Conservation (phyloP, 495 filamentous ascomycete genomes). For the Penicillium silybi region DNA sequence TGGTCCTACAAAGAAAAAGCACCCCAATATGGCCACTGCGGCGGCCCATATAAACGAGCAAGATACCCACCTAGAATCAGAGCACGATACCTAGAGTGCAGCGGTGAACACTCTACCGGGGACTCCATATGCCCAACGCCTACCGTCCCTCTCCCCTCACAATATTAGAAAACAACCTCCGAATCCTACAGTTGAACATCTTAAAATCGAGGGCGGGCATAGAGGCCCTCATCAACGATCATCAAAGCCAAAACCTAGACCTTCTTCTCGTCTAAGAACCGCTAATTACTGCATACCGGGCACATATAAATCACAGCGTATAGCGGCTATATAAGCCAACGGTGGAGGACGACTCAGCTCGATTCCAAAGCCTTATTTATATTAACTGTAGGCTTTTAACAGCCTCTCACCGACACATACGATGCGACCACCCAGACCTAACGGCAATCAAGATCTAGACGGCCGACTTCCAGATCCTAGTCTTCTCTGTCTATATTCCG, state of each 20-base stretch:
- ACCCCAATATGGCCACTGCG: conserved; percentile 23
- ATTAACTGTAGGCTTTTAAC: conserved; percentile 22
- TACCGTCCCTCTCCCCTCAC: background rate
- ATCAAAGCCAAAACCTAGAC: conserved; percentile 21
- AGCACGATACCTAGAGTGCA: conserved; percentile 20
- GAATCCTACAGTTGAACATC: conserved; percentile 27
- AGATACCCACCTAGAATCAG: conserved; percentile 18
- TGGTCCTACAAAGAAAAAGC: conserved; percentile 31
- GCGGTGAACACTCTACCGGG: conserved; percentile 19
- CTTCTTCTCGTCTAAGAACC: conserved; percentile 26
- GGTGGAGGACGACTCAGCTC: conserved; percentile 3
- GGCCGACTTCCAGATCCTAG: conserved; percentile 14
- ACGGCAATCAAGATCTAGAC: conserved; percentile 23
- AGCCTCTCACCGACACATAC: conserved; percentile 19
- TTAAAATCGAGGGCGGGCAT: conserved; percentile 24
- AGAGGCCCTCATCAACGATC: conserved; percentile 30
- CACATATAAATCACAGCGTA: conserved; percentile 27
- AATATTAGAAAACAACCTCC: conserved; percentile 24
- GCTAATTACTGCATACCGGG: conserved; percentile 17
- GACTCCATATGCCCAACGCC: conserved; percentile 12
- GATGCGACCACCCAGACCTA: conserved; percentile 24
- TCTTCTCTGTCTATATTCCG: conserved; percentile 24
- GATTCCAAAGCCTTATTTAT: conserved; percentile 24
- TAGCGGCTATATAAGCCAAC: conserved; percentile 25
- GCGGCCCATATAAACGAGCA: conserved; percentile 16